These are phyloP conservation scores for Kodamaea kakaduensis DNA, from an alignment of 805 yeast genomes.

Conservation along the genomic window DNA sequence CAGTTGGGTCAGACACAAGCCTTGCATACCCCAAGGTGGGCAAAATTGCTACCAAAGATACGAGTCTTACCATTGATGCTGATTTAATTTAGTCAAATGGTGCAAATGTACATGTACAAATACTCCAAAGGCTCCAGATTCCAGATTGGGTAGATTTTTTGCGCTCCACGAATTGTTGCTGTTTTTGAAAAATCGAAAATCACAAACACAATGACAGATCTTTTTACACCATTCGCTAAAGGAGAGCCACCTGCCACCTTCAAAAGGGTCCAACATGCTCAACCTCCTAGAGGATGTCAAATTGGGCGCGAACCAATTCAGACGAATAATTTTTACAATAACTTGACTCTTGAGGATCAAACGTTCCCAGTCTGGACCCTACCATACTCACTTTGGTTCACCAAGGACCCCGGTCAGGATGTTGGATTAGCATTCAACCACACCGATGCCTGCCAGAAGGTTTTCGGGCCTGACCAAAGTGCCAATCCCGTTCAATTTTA, in stretches of 20 bases:
- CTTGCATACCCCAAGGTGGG: neutral
- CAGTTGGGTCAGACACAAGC: slow-evolving; percentile 1
- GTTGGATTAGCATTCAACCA: slow-evolving; percentile 69
- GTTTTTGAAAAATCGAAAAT: no score
- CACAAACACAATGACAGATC: slow-evolving; percentile 4
- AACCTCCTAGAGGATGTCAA: slow-evolving; percentile 31
- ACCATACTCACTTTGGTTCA: slow-evolving; percentile 73
- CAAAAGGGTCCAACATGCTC: slow-evolving; percentile 29
- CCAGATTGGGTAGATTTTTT: no score
- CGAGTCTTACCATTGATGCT: neutral
- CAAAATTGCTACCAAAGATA: neutral
- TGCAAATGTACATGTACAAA: no score
- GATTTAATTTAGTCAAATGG: no score
- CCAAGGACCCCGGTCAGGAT: slow-evolving; percentile 43
- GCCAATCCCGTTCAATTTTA: slow-evolving; percentile 53
- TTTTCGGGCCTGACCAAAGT: slow-evolving; percentile 62
- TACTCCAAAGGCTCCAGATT: no score
- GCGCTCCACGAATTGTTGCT: no score
- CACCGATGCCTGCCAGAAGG: slow-evolving; percentile 53
- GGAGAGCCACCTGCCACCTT: slow-evolving; percentile 45
- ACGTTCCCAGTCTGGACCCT: slow-evolving; percentile 74
- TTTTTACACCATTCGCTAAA: slow-evolving; percentile 33
- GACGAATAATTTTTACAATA: slow-evolving; percentile 78
- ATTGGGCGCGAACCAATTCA: slow-evolving; percentile 45
- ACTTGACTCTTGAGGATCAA: slow-evolving; percentile 63